These are phyloP conservation scores for Petunia axillaris DNA, from an alignment of 257 asterid genomes.

Conservation along the genomic window DNA sequence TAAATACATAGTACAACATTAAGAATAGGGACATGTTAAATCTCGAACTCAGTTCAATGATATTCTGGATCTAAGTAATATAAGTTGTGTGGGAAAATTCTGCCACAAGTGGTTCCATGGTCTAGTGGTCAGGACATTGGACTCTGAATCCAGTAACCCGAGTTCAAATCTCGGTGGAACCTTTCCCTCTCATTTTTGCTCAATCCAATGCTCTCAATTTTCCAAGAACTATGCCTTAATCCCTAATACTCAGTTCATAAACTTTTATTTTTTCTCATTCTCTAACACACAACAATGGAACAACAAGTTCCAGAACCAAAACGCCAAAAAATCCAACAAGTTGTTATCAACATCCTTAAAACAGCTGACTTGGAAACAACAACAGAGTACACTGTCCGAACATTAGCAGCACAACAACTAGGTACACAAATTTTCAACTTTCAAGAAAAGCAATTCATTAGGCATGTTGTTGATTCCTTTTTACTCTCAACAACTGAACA, in stretches of 20 bases:
- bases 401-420: conserved; percentile 50
- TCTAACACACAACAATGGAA: conserved; percentile 30
- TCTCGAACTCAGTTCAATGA: too few relatives aligned
- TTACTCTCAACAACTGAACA: conserved; percentile 48
- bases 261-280: neutral
- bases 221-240: neutral
- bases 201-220: too few relatives aligned
- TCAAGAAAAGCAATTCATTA: conserved; percentile 43
- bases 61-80: too few relatives aligned
- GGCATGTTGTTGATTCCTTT: conserved; percentile 54
- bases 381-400: conserved; percentile 59
- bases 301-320: conserved; percentile 35
- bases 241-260: neutral
- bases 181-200: neutral
- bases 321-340: conserved; percentile 50
- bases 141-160: conserved; percentile 57
- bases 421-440: conserved; percentile 47
- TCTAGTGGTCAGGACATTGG: conserved; percentile 55
- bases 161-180: conserved; percentile 45
- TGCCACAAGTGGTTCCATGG: conserved; percentile 32
- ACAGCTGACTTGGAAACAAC: conserved; percentile 59
- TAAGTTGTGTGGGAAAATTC: too few relatives aligned
- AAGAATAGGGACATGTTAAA: too few relatives aligned
- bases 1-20: too few relatives aligned
- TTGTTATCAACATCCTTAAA: conserved; percentile 48